Conservation (phyloP, 257 asterid species). For the Knoxia roxburghii region DNA sequence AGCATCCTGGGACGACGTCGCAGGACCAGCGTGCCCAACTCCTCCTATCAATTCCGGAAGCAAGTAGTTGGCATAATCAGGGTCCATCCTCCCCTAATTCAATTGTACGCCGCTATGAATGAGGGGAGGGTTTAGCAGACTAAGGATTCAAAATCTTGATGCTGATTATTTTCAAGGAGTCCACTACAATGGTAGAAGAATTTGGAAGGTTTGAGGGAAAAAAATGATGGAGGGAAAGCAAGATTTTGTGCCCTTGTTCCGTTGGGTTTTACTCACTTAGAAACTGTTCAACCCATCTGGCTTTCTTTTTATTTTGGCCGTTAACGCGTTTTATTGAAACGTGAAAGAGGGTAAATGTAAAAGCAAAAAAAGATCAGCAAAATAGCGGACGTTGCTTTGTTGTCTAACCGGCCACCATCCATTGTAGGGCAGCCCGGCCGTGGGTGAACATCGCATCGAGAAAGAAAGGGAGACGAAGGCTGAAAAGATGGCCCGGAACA, state of each 20-base stretch:
- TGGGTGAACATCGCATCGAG: background rate
- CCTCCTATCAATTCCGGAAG: background rate
- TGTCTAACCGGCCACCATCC: too few species aligned
- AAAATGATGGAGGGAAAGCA: conserved; percentile 3
- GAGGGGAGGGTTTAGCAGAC: too few species aligned
- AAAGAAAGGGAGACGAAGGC: conserved; percentile 11
- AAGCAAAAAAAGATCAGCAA: too few species aligned
- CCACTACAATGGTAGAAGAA: background rate
- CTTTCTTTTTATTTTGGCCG: too few species aligned
- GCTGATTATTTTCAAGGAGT: background rate
- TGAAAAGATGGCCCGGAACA: conserved; percentile 53
- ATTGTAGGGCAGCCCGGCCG: background rate
- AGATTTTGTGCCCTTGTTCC: too few species aligned
- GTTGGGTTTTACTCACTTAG: too few species aligned
- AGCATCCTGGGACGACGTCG: conserved; percentile 24
- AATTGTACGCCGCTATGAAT: too few species aligned
- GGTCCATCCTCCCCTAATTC: conserved; percentile 14
- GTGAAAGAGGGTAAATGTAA: too few species aligned
- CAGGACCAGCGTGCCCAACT: conserved; percentile 10
- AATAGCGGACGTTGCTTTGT: too few species aligned
- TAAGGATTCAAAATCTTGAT: background rate
- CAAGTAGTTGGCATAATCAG: conserved; percentile 1
- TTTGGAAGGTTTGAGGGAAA: too few species aligned
- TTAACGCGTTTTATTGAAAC: too few species aligned
- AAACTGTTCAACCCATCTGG: too few species aligned